Percentiles rank a stretch among this genome's conserved stretches.
Evolutionary conservation across 2,329 filamentous ascomycete genomes (phyloP).

Genomic region (Ciborinia camelliae): DNA sequence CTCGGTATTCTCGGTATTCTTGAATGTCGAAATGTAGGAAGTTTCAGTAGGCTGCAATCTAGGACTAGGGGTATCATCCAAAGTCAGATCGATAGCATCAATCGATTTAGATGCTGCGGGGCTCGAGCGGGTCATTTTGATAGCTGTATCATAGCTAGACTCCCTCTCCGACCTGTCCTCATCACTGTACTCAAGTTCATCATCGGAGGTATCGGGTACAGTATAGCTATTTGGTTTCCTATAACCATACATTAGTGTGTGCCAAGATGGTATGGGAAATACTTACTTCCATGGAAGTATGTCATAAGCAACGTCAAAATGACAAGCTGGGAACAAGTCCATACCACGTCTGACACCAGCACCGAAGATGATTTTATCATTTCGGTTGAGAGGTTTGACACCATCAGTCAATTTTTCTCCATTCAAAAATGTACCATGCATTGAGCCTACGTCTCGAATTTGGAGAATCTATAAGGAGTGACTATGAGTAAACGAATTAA

Average conservation of each 20-base stretch:
- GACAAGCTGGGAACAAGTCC: conserved; percentile 40
- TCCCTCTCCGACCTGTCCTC: conserved; percentile 26
- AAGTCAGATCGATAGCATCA: conserved; percentile 35
- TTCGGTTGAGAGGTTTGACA: conserved; percentile 36
- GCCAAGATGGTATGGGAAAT: background rate
- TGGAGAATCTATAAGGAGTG: conserved; percentile 40
- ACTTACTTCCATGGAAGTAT: conserved; percentile 33
- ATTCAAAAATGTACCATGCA: conserved; percentile 60
- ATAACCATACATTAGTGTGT: background rate
- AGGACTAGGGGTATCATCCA: conserved; percentile 30
- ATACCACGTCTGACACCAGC: conserved; percentile 47
- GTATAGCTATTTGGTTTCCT: conserved; percentile 32
- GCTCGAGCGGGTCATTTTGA: conserved; percentile 24
- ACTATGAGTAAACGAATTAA: conserved; percentile 21
- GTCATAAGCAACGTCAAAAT: conserved; percentile 31
- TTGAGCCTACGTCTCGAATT: conserved; percentile 54
- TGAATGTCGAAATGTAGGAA: background rate
- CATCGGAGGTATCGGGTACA: conserved; percentile 34
- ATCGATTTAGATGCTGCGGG: conserved; percentile 26
- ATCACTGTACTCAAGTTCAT: conserved; percentile 34
- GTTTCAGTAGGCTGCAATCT: background rate
- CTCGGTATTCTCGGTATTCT: no score
- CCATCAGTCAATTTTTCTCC: conserved; percentile 40
- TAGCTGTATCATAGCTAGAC: conserved; percentile 33
- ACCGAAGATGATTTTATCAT: conserved; percentile 46